Base-by-base conservation (phyloP, 768 basidiomycete species). In the Suillus paluster region DNA sequence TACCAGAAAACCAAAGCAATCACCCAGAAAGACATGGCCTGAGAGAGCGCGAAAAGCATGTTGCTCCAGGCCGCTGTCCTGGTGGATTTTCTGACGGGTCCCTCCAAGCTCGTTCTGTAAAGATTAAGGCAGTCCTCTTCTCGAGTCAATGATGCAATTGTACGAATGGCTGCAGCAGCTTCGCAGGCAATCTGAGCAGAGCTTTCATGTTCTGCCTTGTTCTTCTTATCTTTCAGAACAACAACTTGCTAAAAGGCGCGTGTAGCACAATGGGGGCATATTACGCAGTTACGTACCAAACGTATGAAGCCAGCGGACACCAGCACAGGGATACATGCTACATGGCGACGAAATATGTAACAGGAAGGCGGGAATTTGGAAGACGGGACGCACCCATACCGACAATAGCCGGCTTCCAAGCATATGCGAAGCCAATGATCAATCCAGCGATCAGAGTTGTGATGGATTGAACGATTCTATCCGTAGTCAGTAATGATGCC, bases 181-280 rank as follows among this genome's bases (percentile, higher is more conserved):
- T 98, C 96, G 66, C 94, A 95, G 42, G 95, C 95, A n/a, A 95
- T 72, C 62, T 97, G 94, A 7, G 95, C 92, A 27, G 92, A 93
- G 9, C 74, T 75, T 67, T 89, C 91, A 70, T 97, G 92, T 0
- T 88, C 80, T 67, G 81, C 81, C 76, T 93, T 94, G 80, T 94
- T 95, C 63, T 80, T 74, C 70, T 91, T 84, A 68, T 92, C 95
- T 73, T 96, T 97, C 64, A 95, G 78, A 1, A 94, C 91, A 63
- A 97, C 94, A 45, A 97, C 90, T 36, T 85, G 88, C 81, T 89
- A 55, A 27, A 45, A 44, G 19, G 12, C 38, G 63, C 60, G 10
- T 38, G 2, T 54, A 54, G 36, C 34, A 11, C 17, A 5, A 30
- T 12, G 30, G n/a, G 49, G 14, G 27, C 10, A 14, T 48, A 12